Base-by-base conservation (phyloP, 805 yeast species). In the Clavispora santaluciae region DNA sequence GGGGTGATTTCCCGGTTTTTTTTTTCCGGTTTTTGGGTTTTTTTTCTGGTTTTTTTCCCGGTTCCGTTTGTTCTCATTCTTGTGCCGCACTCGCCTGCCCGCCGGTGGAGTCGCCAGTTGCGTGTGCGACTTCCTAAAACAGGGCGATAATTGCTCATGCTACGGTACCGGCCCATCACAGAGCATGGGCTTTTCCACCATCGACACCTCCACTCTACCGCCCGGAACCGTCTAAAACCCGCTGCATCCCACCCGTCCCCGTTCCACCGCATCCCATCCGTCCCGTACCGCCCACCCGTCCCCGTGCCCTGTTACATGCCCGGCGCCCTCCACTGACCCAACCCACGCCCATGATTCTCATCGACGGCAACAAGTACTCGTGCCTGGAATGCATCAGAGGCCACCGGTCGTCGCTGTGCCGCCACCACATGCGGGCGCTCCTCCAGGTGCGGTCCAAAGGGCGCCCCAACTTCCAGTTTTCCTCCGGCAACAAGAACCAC, bases 391-490 rank as follows among this genome's bases (percentile, higher is more conserved):
- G 99, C 57, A 87, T 93, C 18, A 70, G 96, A 33, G 98, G 98
- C 13, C 99, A 91, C 56, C 66, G 99, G 30, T 86, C 96, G 1
- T 80, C 91, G 1, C 79, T 83, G 41, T 91, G 99, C 61, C 78
- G 77, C 40, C 99, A 91, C 61, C 78, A 84, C 22, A 70, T 76
- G 39, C 72, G 96, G 35, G 87, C 93, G 18, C 68, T 91, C 30
- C 81, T 90, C 10, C 86, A 88, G 53, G 96, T 91, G 10, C 73
- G 96, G 21, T 78, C 86, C n/a, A 76, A 95, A 44, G 99, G 98
- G 1, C 66, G 98, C 35, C 97, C 96, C 0, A 70, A 76, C 21
- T 72, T 79, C 8, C 79, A 73, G 38, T 42, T 41, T 24, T 76
- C 76, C 5, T 67, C 68, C 36, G 68, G 68, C 18, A 70, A 69